Evolutionary conservation across 164 flowering plant species (phyloP).

Genomic region (Taxillus chinensis): DNA sequence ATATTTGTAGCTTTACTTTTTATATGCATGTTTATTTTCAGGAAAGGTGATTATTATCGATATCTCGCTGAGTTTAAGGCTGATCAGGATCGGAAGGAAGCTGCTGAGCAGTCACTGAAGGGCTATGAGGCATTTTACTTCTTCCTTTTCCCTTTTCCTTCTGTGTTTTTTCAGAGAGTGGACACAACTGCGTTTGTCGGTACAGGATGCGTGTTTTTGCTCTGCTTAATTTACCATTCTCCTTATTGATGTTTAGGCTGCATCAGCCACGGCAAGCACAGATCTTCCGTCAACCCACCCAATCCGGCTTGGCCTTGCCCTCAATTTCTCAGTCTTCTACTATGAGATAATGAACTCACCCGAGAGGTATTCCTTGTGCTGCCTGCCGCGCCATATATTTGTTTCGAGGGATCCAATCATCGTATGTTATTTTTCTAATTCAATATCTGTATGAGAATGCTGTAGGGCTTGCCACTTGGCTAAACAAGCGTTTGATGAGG

Average conservation of each 20-base stretch:
- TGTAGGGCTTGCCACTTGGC: constrained; percentile 88
- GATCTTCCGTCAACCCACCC: constrained; percentile 89
- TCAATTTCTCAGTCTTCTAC: constrained; percentile 82
- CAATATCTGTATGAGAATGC: neutral
- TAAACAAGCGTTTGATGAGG: constrained; percentile 90
- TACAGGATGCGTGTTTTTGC: neutral
- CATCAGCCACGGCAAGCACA: constrained; percentile 50
- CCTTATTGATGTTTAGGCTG: constrained; percentile 39
- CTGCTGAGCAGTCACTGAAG: constrained; percentile 72
- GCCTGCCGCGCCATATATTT: neutral
- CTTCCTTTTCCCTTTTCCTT: neutral
- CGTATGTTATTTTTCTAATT: neutral
- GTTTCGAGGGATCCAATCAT: neutral
- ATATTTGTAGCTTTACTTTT: neutral
- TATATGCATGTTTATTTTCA: constrained; percentile 11
- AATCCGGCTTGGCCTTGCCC: constrained; percentile 78
- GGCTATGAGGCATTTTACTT: constrained; percentile 55
- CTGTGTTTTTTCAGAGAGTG: neutral
- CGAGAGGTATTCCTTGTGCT: constrained; percentile 40
- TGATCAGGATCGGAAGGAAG: constrained; percentile 68
- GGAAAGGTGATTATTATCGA: constrained; percentile 87
- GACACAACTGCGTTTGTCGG: neutral
- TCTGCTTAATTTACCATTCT: neutral
- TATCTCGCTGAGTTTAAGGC: constrained; percentile 86
- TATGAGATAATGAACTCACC: constrained; percentile 87